Conservation (phyloP, 1,284 basidiomycete genomes). For the Austroboletus olivaceoglutinosus region DNA sequence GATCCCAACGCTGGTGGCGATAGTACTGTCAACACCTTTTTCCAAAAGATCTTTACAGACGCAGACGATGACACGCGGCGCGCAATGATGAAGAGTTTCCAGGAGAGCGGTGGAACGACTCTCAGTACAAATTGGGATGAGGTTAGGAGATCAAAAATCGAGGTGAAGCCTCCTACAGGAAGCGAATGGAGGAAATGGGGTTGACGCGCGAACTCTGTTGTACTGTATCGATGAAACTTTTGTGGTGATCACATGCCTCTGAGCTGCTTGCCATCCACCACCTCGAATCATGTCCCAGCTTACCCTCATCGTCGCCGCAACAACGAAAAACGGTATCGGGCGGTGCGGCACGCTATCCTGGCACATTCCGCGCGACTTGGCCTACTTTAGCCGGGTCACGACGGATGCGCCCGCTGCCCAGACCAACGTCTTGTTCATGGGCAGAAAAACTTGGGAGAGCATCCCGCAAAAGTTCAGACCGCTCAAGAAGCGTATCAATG, state of each 20-base stretch:
- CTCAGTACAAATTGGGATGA: conserved; percentile 94
- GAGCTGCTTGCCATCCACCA: too few species aligned
- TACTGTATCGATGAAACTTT: too few species aligned
- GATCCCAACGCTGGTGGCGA: conserved; percentile 86
- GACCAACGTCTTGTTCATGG: conserved; percentile 91
- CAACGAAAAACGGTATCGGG: conserved; percentile 87
- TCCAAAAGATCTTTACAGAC: conserved; percentile 81
- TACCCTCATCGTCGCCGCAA: conserved; percentile 93
- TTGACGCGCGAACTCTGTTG: conserved; percentile 17
- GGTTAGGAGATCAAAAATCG: conserved; percentile 65
- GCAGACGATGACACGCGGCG: conserved; percentile 85
- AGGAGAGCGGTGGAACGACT: conserved; percentile 88
- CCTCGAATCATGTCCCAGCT: conserved; percentile 49
- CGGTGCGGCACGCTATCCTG: conserved; percentile 78
- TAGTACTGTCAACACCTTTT: conserved; percentile 71
- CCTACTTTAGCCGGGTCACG: conserved; percentile 87
- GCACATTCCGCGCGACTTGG: conserved; percentile 88
- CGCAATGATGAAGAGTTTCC: conserved; percentile 96
- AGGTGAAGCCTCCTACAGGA: conserved; percentile 79
- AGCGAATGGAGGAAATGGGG: conserved; percentile 80
- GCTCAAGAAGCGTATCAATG: conserved; percentile 73
- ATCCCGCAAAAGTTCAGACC: conserved; percentile 91
- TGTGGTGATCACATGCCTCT: too few species aligned
- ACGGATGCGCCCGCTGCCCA: conserved; percentile 53
- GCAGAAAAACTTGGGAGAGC: conserved; percentile 96